phyloP scores from a whole-genome alignment of 768 basidiomycete genomes.

The Mycena leptocephala region DNA sequence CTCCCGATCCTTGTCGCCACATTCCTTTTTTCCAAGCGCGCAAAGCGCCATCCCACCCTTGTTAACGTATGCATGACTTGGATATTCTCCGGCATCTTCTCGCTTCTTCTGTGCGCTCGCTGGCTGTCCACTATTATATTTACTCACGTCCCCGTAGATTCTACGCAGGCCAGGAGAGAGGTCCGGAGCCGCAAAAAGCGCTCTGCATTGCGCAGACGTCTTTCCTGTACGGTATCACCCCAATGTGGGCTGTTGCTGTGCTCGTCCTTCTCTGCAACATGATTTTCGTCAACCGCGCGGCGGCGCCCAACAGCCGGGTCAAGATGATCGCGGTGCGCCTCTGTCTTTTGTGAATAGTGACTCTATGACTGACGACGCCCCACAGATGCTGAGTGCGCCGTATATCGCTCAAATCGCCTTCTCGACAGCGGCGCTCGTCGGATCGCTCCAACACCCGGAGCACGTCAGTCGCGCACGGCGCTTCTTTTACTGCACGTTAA shows the following conservation, averaged over 20 bases:
- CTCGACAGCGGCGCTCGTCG: conserved; percentile 48
- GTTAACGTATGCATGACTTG: conserved; percentile 65
- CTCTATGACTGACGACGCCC: neutral
- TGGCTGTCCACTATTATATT: neutral
- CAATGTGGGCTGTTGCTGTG: conserved; percentile 57
- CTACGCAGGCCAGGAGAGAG: conserved; percentile 56
- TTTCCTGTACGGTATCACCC: conserved; percentile 57
- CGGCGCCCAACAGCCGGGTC: conserved; percentile 18
- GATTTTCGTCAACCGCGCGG: conserved; percentile 37
- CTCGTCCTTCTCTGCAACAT: conserved; percentile 54
- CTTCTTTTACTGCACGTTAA: conserved; percentile 52
- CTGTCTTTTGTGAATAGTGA: neutral
- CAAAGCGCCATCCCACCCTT: conserved; percentile 59
- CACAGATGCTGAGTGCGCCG: conserved; percentile 55
- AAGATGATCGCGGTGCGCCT: conserved; percentile 44
- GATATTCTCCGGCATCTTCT: conserved; percentile 62
- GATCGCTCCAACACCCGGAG: conserved; percentile 45
- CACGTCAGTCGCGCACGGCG: conserved; percentile 42
- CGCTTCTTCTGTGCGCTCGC: conserved; percentile 63
- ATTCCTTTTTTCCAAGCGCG: conserved; percentile 58
- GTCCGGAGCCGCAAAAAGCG: conserved; percentile 51
- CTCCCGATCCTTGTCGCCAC: conserved; percentile 62
- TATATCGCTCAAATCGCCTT: conserved; percentile 51
- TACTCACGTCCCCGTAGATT: conserved; percentile 43
- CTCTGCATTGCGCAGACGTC: conserved; percentile 64